Conservation (phyloP, 805 yeast species). For the Wickerhamia fluorescens region DNA sequence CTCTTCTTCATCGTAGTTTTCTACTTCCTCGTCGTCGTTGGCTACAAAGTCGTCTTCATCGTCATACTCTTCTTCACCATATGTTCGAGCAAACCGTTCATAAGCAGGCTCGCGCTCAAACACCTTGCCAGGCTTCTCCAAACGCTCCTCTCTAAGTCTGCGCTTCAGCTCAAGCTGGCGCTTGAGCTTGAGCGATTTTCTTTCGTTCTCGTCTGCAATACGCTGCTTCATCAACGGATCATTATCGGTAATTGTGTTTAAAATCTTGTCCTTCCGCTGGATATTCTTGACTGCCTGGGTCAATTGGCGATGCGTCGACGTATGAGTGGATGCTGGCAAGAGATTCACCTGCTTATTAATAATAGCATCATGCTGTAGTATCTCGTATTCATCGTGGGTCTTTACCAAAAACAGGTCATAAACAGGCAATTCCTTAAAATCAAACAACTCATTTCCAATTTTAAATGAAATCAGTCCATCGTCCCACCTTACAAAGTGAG, state of each 20-base stretch:
- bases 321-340: slow-evolving; percentile 85
- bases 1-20: slow-evolving; percentile 35
- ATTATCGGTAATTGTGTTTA: slow-evolving; percentile 45
- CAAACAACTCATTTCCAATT: slow-evolving; percentile 83
- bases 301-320: slow-evolving; percentile 73
- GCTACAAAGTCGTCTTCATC: slow-evolving; percentile 40
- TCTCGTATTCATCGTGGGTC: slow-evolving; percentile 63
- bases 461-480: slow-evolving; percentile 86
- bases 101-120: slow-evolving; percentile 26
- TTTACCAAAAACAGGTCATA: slow-evolving; percentile 68
- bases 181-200: slow-evolving; percentile 51
- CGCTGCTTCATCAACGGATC: slow-evolving; percentile 70
- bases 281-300: slow-evolving; percentile 59
- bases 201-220: slow-evolving; percentile 57
- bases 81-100: slow-evolving; percentile 31
- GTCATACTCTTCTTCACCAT: slow-evolving; percentile 27
- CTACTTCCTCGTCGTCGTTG: slow-evolving; percentile 31
- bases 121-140: slow-evolving; percentile 38
- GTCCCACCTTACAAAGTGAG: slow-evolving; percentile 88
- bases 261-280: slow-evolving; percentile 41
- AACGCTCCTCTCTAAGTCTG: slow-evolving; percentile 52
- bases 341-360: slow-evolving; percentile 63
- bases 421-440: slow-evolving; percentile 56
- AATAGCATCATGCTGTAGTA: slow-evolving; percentile 62
- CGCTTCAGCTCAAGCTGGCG: slow-evolving; percentile 59